Conservation (phyloP, 345 rosid genomes). For the rapeseed (Brassica napus) region DNA sequence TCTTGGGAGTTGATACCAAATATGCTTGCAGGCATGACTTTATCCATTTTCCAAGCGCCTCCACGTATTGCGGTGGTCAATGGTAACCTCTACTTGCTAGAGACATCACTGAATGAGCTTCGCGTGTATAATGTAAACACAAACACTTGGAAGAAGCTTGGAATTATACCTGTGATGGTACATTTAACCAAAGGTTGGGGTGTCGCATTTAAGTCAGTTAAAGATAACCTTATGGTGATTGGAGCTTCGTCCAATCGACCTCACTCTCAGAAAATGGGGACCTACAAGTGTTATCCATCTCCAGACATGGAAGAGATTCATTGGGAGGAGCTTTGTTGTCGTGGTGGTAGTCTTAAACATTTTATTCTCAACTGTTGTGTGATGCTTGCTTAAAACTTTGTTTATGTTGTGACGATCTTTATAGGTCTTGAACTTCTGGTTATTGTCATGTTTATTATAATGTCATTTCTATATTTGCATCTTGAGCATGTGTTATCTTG, state of each 20-base stretch:
- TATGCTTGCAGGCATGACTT: conserved; percentile 48
- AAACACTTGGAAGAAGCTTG: conserved; percentile 64
- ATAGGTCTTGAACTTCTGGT: too few relatives aligned
- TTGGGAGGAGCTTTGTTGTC: conserved; percentile 21
- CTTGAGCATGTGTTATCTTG: background rate
- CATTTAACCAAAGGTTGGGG: conserved; percentile 69
- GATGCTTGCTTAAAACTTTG: conserved; percentile 10
- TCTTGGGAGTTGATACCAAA: conserved; percentile 54
- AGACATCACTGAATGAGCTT: conserved; percentile 55
- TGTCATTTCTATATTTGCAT: background rate
- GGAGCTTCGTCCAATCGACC: conserved; percentile 48
- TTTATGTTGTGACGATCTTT: background rate
- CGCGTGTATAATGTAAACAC: conserved; percentile 49
- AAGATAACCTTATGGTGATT: conserved; percentile 55
- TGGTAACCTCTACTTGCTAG: conserved; percentile 61
- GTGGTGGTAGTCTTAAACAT: background rate
- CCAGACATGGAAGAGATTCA: conserved; percentile 37
- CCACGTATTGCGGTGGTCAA: conserved; percentile 64
- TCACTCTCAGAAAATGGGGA: conserved; percentile 40
- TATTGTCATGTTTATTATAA: too few relatives aligned
- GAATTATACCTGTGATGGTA: conserved; percentile 59
- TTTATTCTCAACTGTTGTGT: conserved; percentile 4
- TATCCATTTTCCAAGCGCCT: conserved; percentile 51
- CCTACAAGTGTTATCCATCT: conserved; percentile 58
- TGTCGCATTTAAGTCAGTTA: conserved; percentile 43